These are phyloP conservation scores for Rubia balearica DNA, from an alignment of 305 asterid genomes.

Conservation along the genomic window DNA sequence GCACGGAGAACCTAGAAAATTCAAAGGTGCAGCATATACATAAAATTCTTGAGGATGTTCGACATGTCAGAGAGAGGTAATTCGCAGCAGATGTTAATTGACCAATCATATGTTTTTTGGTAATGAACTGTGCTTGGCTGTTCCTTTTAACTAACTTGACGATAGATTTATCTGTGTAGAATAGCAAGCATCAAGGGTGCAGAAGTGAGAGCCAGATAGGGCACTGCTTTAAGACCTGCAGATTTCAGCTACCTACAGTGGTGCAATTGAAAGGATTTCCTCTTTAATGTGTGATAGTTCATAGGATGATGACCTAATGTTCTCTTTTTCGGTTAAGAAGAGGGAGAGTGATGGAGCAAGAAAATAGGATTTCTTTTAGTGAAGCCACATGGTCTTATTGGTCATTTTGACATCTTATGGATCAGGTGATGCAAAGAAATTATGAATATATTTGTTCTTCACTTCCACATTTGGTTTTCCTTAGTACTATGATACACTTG, in stretches of 20 bases:
- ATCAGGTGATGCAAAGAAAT: neutral
- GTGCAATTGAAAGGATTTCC: neutral
- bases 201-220: conserved; percentile 17
- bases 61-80: conserved; percentile 61
- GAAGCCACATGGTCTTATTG: neutral
- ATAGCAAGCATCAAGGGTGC: conserved; percentile 36
- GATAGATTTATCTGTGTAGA: conserved; percentile 30
- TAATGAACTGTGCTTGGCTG: neutral
- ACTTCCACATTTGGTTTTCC: neutral
- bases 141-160: conserved; percentile 8
- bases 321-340: neutral
- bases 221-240: conserved; percentile 1
- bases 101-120: neutral
- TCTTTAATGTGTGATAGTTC: neutral
- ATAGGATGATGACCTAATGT: neutral
- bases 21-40: conserved; percentile 43
- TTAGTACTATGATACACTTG: neutral
- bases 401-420: neutral
- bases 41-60: conserved; percentile 55
- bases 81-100: conserved; percentile 3
- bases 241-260: neutral
- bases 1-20: conserved; percentile 41
- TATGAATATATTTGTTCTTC: neutral
- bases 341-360: neutral
- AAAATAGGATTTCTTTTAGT: neutral